Base-by-base conservation (phyloP, 805 yeast species). In the Suhomyces sp. region DNA sequence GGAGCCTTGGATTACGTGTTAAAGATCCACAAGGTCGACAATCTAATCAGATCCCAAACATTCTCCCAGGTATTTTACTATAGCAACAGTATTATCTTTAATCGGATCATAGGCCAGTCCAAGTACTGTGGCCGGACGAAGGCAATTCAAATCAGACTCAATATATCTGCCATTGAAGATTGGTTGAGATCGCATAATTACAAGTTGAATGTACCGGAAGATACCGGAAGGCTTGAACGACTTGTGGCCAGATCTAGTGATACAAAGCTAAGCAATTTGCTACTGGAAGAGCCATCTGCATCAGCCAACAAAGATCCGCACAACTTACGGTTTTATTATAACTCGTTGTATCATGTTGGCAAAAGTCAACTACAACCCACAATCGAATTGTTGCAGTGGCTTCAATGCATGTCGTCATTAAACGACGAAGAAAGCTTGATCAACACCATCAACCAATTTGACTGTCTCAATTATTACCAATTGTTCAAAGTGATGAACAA, bases 101-200 rank as follows among this genome's bases (percentile, higher is more conserved):
- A 93, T 67, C 77, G 85, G 48, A 77, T 91, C 22, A 66, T 92
- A 49, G 75, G 83, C 19, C 84, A 82, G 56, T 83, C 87, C 29
- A 87, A 82, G 60, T 87, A 87, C 59, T 77, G 88, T 48, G 83
- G 96, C 0, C 80, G 99, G 54, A 80, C 90, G 0, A 82, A 86
- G 56, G 98, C 97, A 0, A 83, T 94, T 69, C 98, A 94, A 65
- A 86, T 94, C 46, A 76, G 97, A 51, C 79, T 94, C 51, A 94
- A 94, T 61, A 63, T 94, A 8, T 90, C 97, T 0, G 81, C 88
- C 5, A 71, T 94, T 44, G 97, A 94, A 68, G 97, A 94, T 64
- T 94, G 99, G 99, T 80, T 93, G 29, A 81, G 96, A 54, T 77
- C 82, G 5, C 87, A 85, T 59, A 83, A 84, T 61, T 73, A 80